Percentiles rank a stretch among this genome's conserved stretches.
These are phyloP conservation scores for Malassezia equina DNA, from an alignment of 1,284 basidiomycete genomes.

Conservation along the genomic window DNA sequence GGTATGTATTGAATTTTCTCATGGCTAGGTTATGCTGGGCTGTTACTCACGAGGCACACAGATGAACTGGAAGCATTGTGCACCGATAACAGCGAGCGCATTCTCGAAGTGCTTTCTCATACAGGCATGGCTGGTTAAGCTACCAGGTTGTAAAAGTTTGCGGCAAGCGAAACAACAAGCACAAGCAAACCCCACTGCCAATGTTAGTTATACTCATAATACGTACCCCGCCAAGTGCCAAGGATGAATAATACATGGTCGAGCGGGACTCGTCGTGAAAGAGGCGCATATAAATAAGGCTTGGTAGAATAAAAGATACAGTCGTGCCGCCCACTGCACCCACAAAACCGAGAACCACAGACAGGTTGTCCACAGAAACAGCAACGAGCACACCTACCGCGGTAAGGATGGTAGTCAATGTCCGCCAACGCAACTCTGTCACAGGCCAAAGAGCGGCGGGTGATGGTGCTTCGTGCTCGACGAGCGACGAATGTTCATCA, in stretches of 20 bases:
- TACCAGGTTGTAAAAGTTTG: slow-evolving; percentile 6
- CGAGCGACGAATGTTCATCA: not conserved
- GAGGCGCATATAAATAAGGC: slow-evolving; percentile 3
- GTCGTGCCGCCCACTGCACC: slow-evolving; percentile 91
- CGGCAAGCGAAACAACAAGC: slow-evolving; percentile 3
- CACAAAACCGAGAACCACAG: slow-evolving; percentile 64
- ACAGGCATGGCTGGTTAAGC: slow-evolving; percentile 1
- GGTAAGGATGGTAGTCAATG: slow-evolving; percentile 35
- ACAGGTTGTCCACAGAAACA: slow-evolving; percentile 41
- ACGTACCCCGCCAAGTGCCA: not conserved
- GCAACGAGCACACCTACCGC: slow-evolving; percentile 32
- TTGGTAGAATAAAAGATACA: slow-evolving; percentile 72
- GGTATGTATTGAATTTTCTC: slow-evolving; percentile 11
- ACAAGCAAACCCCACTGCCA: slow-evolving; percentile 5
- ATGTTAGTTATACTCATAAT: not conserved
- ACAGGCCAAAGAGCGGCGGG: not conserved
- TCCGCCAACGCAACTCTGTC: slow-evolving; percentile 19
- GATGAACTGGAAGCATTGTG: slow-evolving; percentile 27
- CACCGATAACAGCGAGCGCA: slow-evolving; percentile 1
- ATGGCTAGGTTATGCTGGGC: slow-evolving; percentile 29
- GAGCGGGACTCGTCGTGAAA: not conserved
- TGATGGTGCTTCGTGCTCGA: not conserved
- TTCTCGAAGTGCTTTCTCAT: slow-evolving; percentile 2
- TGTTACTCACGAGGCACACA: slow-evolving; percentile 29
- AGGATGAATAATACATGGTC: not conserved